Conservation (phyloP, 345 rosid genomes). For the Dipteronia dyeriana region DNA sequence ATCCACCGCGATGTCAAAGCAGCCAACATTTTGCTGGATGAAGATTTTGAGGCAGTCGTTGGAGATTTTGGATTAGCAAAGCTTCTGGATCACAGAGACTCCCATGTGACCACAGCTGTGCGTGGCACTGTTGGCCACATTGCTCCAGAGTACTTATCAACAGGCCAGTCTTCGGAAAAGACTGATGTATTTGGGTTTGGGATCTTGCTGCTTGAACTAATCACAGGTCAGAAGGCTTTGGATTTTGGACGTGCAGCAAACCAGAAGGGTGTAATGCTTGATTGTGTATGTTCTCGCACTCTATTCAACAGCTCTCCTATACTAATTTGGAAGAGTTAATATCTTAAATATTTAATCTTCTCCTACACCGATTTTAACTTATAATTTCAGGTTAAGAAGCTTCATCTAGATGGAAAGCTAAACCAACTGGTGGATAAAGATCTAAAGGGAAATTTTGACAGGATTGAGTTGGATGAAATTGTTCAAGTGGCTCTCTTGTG, state of each 20-base stretch:
- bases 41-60: slow-evolving; percentile 94
- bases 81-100: slow-evolving; percentile 91
- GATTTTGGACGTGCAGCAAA: slow-evolving; percentile 84
- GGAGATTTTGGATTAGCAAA: slow-evolving; percentile 98
- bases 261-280: slow-evolving; percentile 96
- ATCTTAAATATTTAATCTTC: neutral
- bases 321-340: neutral
- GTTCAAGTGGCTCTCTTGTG: slow-evolving; percentile 84
- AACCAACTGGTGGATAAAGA: slow-evolving; percentile 79
- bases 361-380: neutral
- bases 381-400: slow-evolving; percentile 77
- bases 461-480: slow-evolving; percentile 74
- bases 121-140: slow-evolving; percentile 96
- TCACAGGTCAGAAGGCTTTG: slow-evolving; percentile 87
- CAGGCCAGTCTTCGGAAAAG: slow-evolving; percentile 91
- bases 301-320: neutral
- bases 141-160: slow-evolving; percentile 91
- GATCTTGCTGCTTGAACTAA: slow-evolving; percentile 87
- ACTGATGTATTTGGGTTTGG: slow-evolving; percentile 96
- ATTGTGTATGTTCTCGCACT: slow-evolving; percentile 58
- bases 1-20: slow-evolving; percentile 97
- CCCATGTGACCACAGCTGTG: slow-evolving; percentile 92
- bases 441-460: slow-evolving; percentile 55
- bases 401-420: slow-evolving; percentile 80
- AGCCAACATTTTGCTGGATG: slow-evolving; percentile 89